Percentiles rank a stretch among this genome's conserved stretches.
Evolutionary conservation across 129 eudicot genomes (phyloP).

Genomic region (Flaveria robusta): DNA sequence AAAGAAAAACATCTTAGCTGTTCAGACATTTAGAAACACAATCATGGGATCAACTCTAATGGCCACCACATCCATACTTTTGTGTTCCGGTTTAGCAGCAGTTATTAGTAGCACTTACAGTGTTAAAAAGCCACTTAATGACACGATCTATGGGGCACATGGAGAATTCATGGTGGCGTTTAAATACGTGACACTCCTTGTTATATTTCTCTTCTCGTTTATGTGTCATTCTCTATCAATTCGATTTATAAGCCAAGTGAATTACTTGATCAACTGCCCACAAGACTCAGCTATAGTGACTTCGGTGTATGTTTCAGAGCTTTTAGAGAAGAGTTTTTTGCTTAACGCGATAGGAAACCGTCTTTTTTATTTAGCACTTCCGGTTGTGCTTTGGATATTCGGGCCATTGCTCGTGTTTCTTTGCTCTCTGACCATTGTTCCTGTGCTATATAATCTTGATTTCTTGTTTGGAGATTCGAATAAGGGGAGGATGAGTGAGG

Average conservation of each 20-base stretch:
- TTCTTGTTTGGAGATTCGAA: constrained; percentile 44
- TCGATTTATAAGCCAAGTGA: constrained; percentile 82
- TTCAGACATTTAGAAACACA: constrained; percentile 77
- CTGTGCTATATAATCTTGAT: constrained; percentile 76
- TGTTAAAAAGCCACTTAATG: constrained; percentile 75
- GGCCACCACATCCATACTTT: constrained; percentile 89
- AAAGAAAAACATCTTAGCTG: constrained; percentile 81
- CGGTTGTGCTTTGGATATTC: constrained; percentile 82
- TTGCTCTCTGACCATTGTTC: constrained; percentile 54
- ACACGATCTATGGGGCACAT: constrained; percentile 79
- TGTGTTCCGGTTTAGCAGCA: constrained; percentile 77
- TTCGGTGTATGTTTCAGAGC: constrained; percentile 57
- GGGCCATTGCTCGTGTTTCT: constrained; percentile 84
- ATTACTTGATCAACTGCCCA: constrained; percentile 81
- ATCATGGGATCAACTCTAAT: constrained; percentile 90
- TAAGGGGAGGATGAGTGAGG: constrained; percentile 23
- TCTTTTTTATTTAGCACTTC: constrained; percentile 64
- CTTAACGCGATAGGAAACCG: constrained; percentile 74
- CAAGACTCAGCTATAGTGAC: constrained; percentile 47
- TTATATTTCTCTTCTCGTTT: constrained; percentile 75
- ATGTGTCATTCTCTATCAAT: constrained; percentile 74
- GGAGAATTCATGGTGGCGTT: constrained; percentile 88
- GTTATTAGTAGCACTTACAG: constrained; percentile 88
- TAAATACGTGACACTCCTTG: constrained; percentile 70
- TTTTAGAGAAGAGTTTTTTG: constrained; percentile 68